Base-by-base conservation (phyloP, 169 alveolate species). In the Cryptosporidium ryanae region DNA sequence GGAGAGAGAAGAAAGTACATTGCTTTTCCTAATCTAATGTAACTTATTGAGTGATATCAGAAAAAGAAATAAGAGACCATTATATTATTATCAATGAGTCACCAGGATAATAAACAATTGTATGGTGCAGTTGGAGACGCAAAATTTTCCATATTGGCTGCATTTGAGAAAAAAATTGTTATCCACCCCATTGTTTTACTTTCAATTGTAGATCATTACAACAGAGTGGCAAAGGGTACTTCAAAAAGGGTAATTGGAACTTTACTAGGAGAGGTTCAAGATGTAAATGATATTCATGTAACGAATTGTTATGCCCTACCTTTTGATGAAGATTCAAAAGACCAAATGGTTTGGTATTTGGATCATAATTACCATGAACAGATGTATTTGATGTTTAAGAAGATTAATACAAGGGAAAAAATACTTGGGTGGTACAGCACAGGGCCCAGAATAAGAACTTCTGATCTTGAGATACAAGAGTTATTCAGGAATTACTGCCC, bases 381-480 rank as follows among this genome's bases (percentile, higher is more conserved):
- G 59, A 96, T 98, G 96, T 97, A 94, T 90, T 94, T 91, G 82
- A 98, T 98, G 99, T 97, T 97, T 94, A 97, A 96, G 84, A 96
- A 96, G 93, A 97, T 93, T 21, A 96, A 96, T 90, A 94, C 97
- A 7, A 95, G 95, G 89, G 99, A 98, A 90, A 94, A 95, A 91
- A 96, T 98, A 43, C 95, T 98, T 23, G 99, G 99, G 12, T 98
- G 99, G 99, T 98, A 98, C 91, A 94, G 99, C 32, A 96, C 99
- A 46, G 99, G 99, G 8, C 98, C 99, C 0, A 96, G 95, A 90
- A 97, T 97, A 71, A 97, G 97, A 83, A 96, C 98, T 17, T 97
- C 97, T 32, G 99, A 98, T 92, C 94, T 98, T 71, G 98, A 97
- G 76, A 97, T 98, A 55, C 98, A 98, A 90, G 99, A 98, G 90